Conservation (phyloP, 176 grass and related monocot species). For the Puya raimondii region DNA sequence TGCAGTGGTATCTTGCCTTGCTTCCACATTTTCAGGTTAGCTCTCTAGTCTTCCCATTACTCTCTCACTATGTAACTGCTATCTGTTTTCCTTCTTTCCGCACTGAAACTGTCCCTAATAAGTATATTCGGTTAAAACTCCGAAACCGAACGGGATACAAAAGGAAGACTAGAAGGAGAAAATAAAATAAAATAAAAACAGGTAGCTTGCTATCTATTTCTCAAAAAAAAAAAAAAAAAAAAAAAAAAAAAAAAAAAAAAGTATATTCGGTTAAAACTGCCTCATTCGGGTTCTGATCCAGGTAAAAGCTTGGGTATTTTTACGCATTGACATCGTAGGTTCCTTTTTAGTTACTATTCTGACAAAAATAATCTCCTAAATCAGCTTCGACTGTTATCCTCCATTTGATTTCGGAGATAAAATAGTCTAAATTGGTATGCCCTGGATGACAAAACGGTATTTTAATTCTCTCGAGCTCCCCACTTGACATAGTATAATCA, state of each 20-base stretch:
- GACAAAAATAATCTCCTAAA: neutral
- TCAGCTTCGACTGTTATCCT: neutral
- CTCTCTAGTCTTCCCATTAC: neutral
- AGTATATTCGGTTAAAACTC: too few species aligned
- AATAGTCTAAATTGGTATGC: neutral
- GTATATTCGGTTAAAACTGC: too few species aligned
- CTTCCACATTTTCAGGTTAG: conserved; percentile 91
- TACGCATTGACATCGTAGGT: neutral
- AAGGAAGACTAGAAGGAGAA: too few species aligned
- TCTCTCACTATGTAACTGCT: neutral
- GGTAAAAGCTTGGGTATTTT: too few species aligned
- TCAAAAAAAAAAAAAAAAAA: too few species aligned
- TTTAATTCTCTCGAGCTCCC: neutral
- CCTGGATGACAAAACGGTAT: neutral
- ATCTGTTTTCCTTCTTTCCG: neutral
- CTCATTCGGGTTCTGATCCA: too few species aligned
- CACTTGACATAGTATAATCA: too few species aligned
- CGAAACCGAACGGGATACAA: too few species aligned
- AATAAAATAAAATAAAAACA: too few species aligned
- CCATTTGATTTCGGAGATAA: conserved; percentile 1
- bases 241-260: too few species aligned
- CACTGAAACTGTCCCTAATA: too few species aligned
- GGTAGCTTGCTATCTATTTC: too few species aligned
- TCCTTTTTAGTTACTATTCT: neutral
- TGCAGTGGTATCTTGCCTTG: conserved; percentile 84